phyloP scores from a whole-genome alignment of 306 rosid species.

The Quercus berberidifolia region DNA sequence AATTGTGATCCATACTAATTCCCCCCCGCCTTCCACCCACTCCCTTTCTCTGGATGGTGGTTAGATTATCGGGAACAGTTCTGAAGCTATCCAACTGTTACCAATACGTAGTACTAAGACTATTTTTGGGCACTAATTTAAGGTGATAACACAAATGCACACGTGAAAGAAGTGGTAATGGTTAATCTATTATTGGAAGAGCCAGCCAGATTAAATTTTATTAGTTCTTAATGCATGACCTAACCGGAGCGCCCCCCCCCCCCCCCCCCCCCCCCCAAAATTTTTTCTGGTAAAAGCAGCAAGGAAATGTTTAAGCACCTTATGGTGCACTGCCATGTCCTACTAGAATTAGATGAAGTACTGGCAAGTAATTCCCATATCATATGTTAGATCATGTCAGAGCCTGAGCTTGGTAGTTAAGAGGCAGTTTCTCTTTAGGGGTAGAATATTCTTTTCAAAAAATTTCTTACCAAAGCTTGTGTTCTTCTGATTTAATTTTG shows the following conservation, averaged over 20 bases:
- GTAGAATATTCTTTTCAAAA: neutral
- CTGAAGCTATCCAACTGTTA: neutral
- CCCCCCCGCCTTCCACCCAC: too few species aligned
- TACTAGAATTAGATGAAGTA: too few species aligned
- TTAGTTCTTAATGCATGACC: neutral
- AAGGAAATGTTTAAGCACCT: too few species aligned
- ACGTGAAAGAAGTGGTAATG: neutral
- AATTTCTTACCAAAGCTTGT: neutral
- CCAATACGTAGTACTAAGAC: neutral
- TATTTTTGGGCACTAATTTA: neutral
- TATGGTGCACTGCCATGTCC: too few species aligned
- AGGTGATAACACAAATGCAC: neutral
- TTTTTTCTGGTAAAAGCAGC: too few species aligned
- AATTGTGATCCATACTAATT: neutral
- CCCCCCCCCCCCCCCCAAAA: too few species aligned
- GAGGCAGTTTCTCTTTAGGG: too few species aligned
- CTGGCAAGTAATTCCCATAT: too few species aligned
- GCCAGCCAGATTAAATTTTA: neutral
- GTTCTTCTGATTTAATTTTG: neutral
- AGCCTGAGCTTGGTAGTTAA: too few species aligned
- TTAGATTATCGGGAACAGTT: neutral
- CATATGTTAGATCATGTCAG: too few species aligned
- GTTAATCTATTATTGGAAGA: neutral
- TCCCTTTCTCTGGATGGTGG: neutral
- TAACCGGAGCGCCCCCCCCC: neutral